Base-by-base conservation (phyloP, 2,329 filamentous ascomycete species). In the Allantophomopsis lycopodina region DNA sequence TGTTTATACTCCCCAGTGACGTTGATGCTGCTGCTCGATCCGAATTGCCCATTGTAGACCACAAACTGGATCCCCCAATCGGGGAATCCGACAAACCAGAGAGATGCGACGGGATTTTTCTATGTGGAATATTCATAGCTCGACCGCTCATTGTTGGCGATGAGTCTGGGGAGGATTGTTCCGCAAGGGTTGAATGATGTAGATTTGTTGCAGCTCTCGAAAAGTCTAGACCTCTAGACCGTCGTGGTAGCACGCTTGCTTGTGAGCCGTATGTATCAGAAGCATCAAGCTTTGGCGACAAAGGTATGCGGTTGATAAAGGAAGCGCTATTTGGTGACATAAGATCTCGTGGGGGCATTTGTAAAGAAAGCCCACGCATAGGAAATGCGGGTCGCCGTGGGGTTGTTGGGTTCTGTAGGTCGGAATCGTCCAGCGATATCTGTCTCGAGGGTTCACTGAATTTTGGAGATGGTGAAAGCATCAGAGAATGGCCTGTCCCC, bases 171-270 rank as follows among this genome's bases (percentile, higher is more conserved):
- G 84, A 91, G 1, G 84, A 83, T 56, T 81, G 76, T 50, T 94
- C 85, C 41, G 89, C 88, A 7, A 96, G 72, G 0, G 84, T 96
- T 13, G 89, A 95, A 60, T 96, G 91, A 61, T 96, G 91, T 16
- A 98, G 69, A 55, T 88, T 94, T 10, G 89, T 95, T 45, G 86
- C 91, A 10, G 88, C 88, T 49, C 89, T 75, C 32, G 89, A 89
- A 59, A 94, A 96, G 61, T 96, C 89, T 44, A 95, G 68, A 34
- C 89, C 89, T 41, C 89, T 76, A 21, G 88, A 95, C 44, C 88
- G 79, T 47, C 89, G 77, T 14, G 89, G 89, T 7, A 96, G 71
- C 36, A 94, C 83, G 40, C 88, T 93, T 18, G 83, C 81, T 2
- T 88, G 87, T 2, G 86, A 89, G 33, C 83, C 82, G 63, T 93